Base-by-base conservation (phyloP, 164 flowering plant species). In the Vitis vinifera region DNA sequence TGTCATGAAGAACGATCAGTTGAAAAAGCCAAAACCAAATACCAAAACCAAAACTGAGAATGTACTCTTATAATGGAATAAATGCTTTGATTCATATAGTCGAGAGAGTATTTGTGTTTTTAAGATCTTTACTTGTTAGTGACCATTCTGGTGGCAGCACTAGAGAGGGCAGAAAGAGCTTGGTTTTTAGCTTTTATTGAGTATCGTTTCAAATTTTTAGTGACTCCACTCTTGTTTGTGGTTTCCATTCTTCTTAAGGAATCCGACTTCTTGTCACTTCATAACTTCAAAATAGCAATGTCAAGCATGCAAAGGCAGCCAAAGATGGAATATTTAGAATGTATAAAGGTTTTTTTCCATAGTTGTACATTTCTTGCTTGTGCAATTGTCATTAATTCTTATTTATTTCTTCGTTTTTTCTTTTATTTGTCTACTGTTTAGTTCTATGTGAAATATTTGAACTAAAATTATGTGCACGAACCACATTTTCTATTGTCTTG, bases 301-400 rank as follows among this genome's bases (percentile, higher is more conserved):
- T 74, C 75, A 31, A 78, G 81, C 59, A 69, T 89, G 55, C 85
- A 86, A 60, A 85, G 91, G 78, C 89, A 87, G 63, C 91, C 93
- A 53, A 92, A 95, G 80, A 73, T 89, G 78, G 99, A 95, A 77
- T 75, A 60, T 71, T 71, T 92, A 65, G 88, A 83, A 85, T 97
- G 98, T 88, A 55, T 5, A 74, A 44, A 2, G 47, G 56, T 23
- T 63, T 65, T 17, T 17, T 17, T 17, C 19, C 19, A 17, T 17
- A 17, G 19, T 17, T 17, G 19, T 17, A 17, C 19, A 17, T 17
- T 17, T 17, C 19, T 17, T 17, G 19, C 19, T 17, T 17, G 19
- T 17, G 19, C 19, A 17, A 17, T 17, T 0, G 19, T 17, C 19
- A 17, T 17, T 17, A 17, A 17, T 17, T 17, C 19, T 17, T 17